Evolutionary conservation across 805 yeast species (phyloP), one percentile per base, ranked within the genome.

Genomic region (Ogataea pini): DNA sequence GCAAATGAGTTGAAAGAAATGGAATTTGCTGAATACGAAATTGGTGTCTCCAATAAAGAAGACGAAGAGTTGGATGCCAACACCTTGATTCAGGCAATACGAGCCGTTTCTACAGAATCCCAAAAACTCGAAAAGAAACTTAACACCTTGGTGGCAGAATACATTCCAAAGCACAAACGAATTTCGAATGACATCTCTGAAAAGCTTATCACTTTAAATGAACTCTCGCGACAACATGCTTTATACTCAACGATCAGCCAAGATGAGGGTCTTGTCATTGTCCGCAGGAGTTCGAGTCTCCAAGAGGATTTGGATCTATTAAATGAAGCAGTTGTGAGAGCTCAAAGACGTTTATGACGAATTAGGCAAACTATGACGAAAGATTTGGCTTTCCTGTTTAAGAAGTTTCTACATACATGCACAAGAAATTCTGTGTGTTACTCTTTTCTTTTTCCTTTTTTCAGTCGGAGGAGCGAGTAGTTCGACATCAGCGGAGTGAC

Each of bases 51-150:
- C 7, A 17, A 28, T 17, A 25, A 25, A 10, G 48, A 37, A 34
- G 24, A 18, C 9, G 45, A 48, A 58, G 12, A 53, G 59, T 14
- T 58, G 60, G 33, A 59, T 4, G 48, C 38, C 10, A 44, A 27
- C 14, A 48, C 42, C 17, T 32, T 54, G 33, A 47, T 57, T 17
- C 50, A 48, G 24, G 37, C 42, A 7, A 46, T 58, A 37, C 44
- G 49, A 27, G 34, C 47, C 3, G 48, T 56, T 13, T 51, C 59
- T 1, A 24, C 50, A 7, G 53, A 52, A 7, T 60, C 70, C 5
- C 58, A 62, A 34, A 60, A 55, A 32, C 56, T 62, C 18, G 75
- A 71, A 44, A 57, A 62, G 38, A 65, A 63, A 36, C 52, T 69
- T 27, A 40, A 46, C 3, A 24, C 59, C 4, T 46, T 61, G 34